Evolutionary conservation across 1,139 yeast genomes (phyloP), one percentile per base, ranked within the genome.

Genomic region (Meyerozyma sp.): DNA sequence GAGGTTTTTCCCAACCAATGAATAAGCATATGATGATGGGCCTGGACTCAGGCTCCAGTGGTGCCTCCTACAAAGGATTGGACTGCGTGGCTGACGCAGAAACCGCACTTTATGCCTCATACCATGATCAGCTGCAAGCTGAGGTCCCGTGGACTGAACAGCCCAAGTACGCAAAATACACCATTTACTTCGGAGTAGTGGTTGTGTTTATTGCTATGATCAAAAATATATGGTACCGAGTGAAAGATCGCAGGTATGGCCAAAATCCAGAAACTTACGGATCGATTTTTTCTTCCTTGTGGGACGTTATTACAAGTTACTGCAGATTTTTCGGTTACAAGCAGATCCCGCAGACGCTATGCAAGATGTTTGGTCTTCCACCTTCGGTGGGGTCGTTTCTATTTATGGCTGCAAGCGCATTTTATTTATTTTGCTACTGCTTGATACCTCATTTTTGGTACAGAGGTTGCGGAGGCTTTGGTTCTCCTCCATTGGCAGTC

Each of bases 401-500:
- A n/a, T 57, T 75, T 37, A 55, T 78, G 37, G 44, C 59, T 4
- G 65, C 65, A 0, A 65, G 79, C 1, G 54, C 74, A 2, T 47
- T 77, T n/a, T 81, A 75, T 55, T 50, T 76, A 40, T 54, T 72
- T 10, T 70, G 78, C 43, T 74, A 70, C 54, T 60, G 74, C 40
- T 58, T 70, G 23, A 62, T 66, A 1, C 86, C 85, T 4, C 80
- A 75, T 46, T 68, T 69, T 44, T 80, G 79, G 75, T 77, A 76
- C 52, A 61, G 85, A 49, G 77, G 65, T 0, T 81, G 87, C 56
- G 42, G 60, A 5, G 79, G 78, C 0, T 80, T 81, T 58, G 87
- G 86, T 1, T 68, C 82, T 1, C 83, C 86, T n/a, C 86, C 86
- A n/a, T 50, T 79, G 40, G 81, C 79, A 0, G 73, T 77, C 1